A percentile compares a stretch with the other conserved stretches of the same genome.
phyloP scores from a whole-genome alignment of 2,329 filamentous ascomycete species.

The Plectosphaerella cucumerina region DNA sequence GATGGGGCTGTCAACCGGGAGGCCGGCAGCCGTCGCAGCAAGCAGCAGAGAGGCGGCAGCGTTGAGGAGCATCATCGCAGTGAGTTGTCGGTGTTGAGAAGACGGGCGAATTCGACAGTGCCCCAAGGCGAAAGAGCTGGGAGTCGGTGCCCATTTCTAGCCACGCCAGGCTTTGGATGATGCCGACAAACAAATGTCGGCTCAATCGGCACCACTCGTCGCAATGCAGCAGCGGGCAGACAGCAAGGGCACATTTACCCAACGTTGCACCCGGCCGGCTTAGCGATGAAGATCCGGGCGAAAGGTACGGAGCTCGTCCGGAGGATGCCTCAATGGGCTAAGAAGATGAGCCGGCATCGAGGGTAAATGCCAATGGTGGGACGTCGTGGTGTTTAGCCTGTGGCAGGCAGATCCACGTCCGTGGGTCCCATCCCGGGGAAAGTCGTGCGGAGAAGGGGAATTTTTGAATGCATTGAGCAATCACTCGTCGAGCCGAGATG shows the following conservation, averaged over 20 bases:
- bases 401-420: neutral
- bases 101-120: neutral
- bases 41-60: slow-evolving; percentile 20
- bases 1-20: slow-evolving; percentile 29
- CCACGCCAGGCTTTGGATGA: no score
- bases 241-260: neutral
- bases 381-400: neutral
- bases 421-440: neutral
- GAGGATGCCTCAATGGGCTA: neutral
- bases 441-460: neutral
- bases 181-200: neutral
- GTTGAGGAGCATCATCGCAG: slow-evolving; percentile 18
- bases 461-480: no score
- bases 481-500: neutral
- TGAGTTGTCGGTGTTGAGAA: neutral
- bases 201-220: neutral
- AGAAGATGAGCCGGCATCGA: neutral
- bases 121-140: neutral
- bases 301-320: neutral
- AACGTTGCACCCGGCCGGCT: neutral
- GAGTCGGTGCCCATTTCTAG: neutral
- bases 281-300: neutral
- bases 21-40: slow-evolving; percentile 19
- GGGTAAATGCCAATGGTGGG: neutral
- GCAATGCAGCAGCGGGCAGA: no score